Conservation (phyloP, 208 protist species). For the Balamuthia mandrillaris region DNA sequence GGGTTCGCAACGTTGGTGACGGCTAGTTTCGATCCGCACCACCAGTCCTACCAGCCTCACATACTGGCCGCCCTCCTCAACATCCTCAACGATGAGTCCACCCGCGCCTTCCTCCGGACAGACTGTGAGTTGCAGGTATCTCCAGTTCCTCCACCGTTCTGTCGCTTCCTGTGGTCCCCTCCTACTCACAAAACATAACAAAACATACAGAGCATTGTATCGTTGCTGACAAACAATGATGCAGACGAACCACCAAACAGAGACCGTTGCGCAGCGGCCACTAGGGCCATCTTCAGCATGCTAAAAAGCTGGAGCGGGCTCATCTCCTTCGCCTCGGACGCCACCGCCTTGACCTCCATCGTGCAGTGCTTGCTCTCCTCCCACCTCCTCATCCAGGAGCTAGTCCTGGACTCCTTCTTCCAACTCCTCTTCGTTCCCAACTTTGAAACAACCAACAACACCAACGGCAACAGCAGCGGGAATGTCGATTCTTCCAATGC, state of each 20-base stretch:
- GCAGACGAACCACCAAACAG: background rate
- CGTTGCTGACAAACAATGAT: no score
- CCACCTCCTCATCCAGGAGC: background rate
- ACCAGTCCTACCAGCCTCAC: constrained; percentile 40
- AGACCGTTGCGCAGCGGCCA: background rate
- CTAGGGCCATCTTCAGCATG: constrained; percentile 32
- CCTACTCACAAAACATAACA: no score
- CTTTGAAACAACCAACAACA: constrained; percentile 45
- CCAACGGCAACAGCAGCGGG: background rate
- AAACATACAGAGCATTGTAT: no score
- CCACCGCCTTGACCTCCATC: constrained; percentile 32
- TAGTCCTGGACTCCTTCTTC: constrained; percentile 44
- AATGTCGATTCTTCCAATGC: no score
- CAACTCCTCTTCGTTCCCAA: constrained; percentile 41
- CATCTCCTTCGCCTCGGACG: constrained; percentile 39
- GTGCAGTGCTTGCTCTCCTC: constrained; percentile 47
- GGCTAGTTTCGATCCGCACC: constrained; percentile 25
- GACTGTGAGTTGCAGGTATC: constrained; percentile 33
- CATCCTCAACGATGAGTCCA: constrained; percentile 34
- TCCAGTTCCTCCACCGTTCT: background rate
- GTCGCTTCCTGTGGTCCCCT: no score
- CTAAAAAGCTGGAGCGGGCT: constrained; percentile 53
- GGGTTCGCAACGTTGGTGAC: constrained; percentile 38
- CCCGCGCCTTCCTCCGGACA: constrained; percentile 9
- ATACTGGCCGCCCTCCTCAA: constrained; percentile 30